phyloP scores from a whole-genome alignment of 352 stramenopile species.

The Pseudoperonospora humuli region DNA sequence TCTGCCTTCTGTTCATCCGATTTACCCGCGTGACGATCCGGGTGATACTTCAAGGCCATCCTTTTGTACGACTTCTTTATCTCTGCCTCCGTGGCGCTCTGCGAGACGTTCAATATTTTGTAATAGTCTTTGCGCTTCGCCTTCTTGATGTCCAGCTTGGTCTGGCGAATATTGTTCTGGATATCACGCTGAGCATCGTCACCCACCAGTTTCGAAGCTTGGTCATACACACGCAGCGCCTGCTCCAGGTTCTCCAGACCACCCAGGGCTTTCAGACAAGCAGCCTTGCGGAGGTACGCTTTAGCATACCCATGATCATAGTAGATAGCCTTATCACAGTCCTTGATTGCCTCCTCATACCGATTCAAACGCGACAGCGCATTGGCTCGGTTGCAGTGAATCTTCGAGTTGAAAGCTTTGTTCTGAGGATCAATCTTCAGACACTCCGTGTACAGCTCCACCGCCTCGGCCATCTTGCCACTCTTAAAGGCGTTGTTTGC shows the following conservation, averaged over 20 bases:
- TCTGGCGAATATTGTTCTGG: constrained; percentile 77
- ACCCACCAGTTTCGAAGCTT: constrained; percentile 80
- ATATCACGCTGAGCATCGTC: constrained; percentile 78
- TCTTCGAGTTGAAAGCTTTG: constrained; percentile 90
- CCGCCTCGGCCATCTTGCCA: constrained; percentile 68
- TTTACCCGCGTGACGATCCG: constrained; percentile 90
- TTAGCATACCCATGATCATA: constrained; percentile 90
- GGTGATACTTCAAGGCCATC: constrained; percentile 92
- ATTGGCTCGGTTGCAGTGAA: constrained; percentile 90
- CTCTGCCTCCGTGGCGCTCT: constrained; percentile 81
- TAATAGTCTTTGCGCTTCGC: constrained; percentile 96
- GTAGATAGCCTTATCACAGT: constrained; percentile 86
- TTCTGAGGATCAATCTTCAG: constrained; percentile 85
- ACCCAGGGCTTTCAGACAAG: constrained; percentile 66
- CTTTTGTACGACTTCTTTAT: constrained; percentile 99
- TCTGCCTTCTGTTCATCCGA: constrained; percentile 86
- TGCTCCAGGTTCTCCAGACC: constrained; percentile 86
- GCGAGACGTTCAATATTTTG: constrained; percentile 82
- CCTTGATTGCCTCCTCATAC: constrained; percentile 83
- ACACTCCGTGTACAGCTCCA: constrained; percentile 85
- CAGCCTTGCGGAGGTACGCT: constrained; percentile 76
- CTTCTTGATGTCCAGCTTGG: constrained; percentile 90
- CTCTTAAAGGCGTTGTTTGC: constrained; percentile 87
- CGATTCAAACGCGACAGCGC: constrained; percentile 73
- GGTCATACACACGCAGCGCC: constrained; percentile 86